Evolutionary conservation across 306 rosid species (phyloP), one percentile per base, ranked within the genome.

Genomic region (Nissolia schottii): DNA sequence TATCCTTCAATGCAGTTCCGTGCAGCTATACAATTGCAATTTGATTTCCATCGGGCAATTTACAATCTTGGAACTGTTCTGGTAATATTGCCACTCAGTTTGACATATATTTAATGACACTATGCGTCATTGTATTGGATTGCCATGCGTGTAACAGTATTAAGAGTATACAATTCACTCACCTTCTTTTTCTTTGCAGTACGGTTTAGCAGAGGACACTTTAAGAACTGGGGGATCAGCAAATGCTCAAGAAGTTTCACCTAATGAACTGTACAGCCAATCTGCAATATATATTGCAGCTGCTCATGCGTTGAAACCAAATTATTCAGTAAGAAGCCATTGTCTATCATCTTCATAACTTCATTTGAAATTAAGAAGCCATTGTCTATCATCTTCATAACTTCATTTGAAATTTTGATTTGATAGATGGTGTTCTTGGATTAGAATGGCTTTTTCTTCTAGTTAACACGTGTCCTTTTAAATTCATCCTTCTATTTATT

Each of bases 11-110:
- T 88, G 90, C 90, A 95, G 99, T 95, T 95, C 71, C 99, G 99
- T 23, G 89, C 96, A 10, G 99, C 99, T 76, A 95, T 95, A 70
- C 96, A 85, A 78, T 89, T 95, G 89, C 99, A 95, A 55, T 95
- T 87, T 86, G 99, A 95, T 84, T 95, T 95, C 81, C 97, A 95
- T 83, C 91, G 99, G 77, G 99, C 99, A 74, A 91, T 95, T 74
- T 95, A 95, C 91, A 95, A 91, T 77, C 97, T 95, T 70, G 99
- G 99, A 79, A 95, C 99, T 79, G 99, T 95, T 76, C 84, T 95
- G 97, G 99, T 94, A 7, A 81, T 86, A 85, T 79, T 77, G 32
- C 80, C 63, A 22, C 77, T 83, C 73, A 51, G 38, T 41, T 49
- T 79, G 60, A 27, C 63, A 34, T 65, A 77, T 43, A 76, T 70